Percentiles rank a stretch among this genome's conserved stretches.
These are phyloP conservation scores for Pisolithus orientalis DNA, from an alignment of 768 basidiomycete species.

Conservation along the genomic window DNA sequence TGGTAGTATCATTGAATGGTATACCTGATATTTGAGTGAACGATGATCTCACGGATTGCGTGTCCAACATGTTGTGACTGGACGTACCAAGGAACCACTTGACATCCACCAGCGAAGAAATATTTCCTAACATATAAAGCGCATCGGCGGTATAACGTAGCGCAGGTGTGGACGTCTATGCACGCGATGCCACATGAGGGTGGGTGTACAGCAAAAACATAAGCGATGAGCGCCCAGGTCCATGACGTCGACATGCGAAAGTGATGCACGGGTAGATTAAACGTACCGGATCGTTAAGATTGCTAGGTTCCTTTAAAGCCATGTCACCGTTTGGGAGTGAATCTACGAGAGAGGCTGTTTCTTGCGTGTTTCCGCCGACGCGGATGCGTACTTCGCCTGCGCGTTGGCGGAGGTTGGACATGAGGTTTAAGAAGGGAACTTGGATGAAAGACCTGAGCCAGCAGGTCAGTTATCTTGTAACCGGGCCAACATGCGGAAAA, in stretches of 20 bases:
- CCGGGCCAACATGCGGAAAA: neutral
- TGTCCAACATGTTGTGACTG: neutral
- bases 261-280: neutral
- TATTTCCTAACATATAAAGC: slow-evolving; percentile 43
- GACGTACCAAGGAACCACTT: slow-evolving; percentile 43
- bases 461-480: neutral
- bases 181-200: neutral
- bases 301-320: slow-evolving; percentile 25
- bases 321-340: slow-evolving; percentile 20
- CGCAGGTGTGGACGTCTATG: slow-evolving; percentile 44
- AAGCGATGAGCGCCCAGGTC: neutral
- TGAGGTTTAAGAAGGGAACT: slow-evolving; percentile 41
- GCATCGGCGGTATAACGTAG: slow-evolving; percentile 44
- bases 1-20: slow-evolving; percentile 11
- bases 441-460: slow-evolving; percentile 17
- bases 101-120: slow-evolving; percentile 35
- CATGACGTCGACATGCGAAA: neutral
- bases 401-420: slow-evolving; percentile 38
- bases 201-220: neutral
- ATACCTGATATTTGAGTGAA: slow-evolving; percentile 7
- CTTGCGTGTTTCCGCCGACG: slow-evolving; percentile 50
- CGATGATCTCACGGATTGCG: no score
- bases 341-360: slow-evolving; percentile 28
- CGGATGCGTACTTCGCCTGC: slow-evolving; percentile 37
- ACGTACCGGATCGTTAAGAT: slow-evolving; percentile 10